These are phyloP conservation scores for Brachypodium distachyon DNA, from an alignment of 202 grass and related monocot species.

Conservation along the genomic window DNA sequence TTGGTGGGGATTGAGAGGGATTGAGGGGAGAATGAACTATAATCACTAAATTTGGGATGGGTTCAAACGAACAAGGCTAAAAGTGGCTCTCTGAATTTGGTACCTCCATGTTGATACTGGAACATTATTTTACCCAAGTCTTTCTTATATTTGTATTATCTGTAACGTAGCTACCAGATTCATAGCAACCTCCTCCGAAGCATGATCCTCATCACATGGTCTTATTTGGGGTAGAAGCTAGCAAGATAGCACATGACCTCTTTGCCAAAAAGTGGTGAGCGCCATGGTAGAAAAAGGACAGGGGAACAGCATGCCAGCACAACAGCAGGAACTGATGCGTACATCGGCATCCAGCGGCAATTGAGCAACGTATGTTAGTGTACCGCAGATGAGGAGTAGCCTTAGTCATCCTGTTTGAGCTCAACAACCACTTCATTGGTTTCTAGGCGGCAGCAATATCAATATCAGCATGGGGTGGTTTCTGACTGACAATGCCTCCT, in stretches of 20 bases:
- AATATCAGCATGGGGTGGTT: background rate
- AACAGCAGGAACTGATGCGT: background rate
- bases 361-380: too few species aligned
- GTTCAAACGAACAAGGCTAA: too few species aligned
- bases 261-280: background rate
- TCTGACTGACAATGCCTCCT: background rate
- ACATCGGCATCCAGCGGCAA: too few species aligned
- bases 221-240: too few species aligned
- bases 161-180: background rate
- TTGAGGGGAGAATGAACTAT: too few species aligned
- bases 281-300: background rate
- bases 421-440: background rate
- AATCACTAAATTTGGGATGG: too few species aligned
- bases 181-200: background rate
- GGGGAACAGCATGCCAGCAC: background rate
- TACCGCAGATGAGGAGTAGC: too few species aligned
- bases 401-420: background rate
- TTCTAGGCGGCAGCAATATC: background rate
- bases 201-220: background rate
- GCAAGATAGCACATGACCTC: background rate
- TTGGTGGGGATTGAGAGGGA: too few species aligned
- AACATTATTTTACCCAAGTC: background rate
- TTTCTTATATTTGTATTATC: background rate
- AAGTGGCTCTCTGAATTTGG: background rate
- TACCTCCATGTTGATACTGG: background rate